These are phyloP conservation scores for Sporisorium reilianum DNA, from an alignment of 1,284 basidiomycete species.

Conservation along the genomic window DNA sequence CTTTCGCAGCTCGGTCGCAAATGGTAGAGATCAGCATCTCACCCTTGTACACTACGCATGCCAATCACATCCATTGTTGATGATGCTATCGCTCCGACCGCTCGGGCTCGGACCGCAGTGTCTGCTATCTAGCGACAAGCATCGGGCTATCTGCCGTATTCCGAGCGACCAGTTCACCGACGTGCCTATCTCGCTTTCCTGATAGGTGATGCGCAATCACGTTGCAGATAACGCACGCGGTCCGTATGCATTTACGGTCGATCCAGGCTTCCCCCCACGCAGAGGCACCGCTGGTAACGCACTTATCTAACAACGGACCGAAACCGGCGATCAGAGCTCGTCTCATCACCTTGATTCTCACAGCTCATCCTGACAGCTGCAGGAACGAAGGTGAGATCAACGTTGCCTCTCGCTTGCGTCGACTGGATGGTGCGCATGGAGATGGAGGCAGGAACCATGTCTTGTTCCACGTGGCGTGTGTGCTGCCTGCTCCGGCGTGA, in stretches of 20 bases:
- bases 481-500: neutral
- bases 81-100: neutral
- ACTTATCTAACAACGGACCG: conserved; percentile 10
- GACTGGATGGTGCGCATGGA: neutral
- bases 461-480: neutral
- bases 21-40: conserved; percentile 18
- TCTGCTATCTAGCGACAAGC: neutral
- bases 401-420: neutral
- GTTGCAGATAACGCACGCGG: no score
- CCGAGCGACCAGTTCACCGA: neutral
- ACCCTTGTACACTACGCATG: conserved; percentile 1
- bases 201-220: no score
- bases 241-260: no score
- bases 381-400: neutral
- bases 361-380: no score
- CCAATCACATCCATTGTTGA: neutral
- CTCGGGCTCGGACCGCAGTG: neutral
- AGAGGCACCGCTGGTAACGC: neutral
- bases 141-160: neutral
- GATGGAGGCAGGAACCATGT: neutral
- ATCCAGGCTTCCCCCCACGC: no score
- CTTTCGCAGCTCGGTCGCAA: conserved; percentile 32
- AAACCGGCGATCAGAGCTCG: neutral
- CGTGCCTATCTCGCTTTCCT: neutral
- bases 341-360: no score